Conservation (phyloP, 768 basidiomycete genomes). For the Lactarius psammicola region DNA sequence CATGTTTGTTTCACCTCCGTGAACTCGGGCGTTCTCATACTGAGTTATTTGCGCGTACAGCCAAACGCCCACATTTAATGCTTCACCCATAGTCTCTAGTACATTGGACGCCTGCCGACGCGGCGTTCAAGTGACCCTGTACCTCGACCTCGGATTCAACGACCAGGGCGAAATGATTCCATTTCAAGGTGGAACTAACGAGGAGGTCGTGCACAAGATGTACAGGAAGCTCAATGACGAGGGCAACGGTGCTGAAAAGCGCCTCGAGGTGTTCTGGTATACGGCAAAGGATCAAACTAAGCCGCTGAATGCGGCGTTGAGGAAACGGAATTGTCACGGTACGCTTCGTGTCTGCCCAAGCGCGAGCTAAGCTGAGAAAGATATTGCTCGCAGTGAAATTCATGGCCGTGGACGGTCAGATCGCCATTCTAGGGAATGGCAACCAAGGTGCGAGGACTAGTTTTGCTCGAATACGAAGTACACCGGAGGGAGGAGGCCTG, state of each 20-base stretch:
- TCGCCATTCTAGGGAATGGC: conserved; percentile 67
- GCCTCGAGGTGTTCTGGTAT: conserved; percentile 56
- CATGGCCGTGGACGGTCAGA: conserved; percentile 61
- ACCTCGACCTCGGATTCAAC: conserved; percentile 57
- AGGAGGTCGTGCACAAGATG: conserved; percentile 60
- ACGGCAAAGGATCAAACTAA: conserved; percentile 61
- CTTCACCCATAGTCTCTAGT: conserved; percentile 56
- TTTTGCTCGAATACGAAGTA: background rate
- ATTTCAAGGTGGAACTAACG: conserved; percentile 69
- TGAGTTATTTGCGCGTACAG: conserved; percentile 31
- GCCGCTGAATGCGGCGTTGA: conserved; percentile 62
- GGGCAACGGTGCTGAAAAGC: conserved; percentile 44
- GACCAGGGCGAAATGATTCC: conserved; percentile 56
- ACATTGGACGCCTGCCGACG: conserved; percentile 58
- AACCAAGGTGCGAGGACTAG: conserved; percentile 49
- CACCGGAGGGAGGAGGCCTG: background rate
- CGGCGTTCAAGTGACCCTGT: conserved; percentile 60
- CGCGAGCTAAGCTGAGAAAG: conserved; percentile 6
- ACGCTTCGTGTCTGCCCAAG: conserved; percentile 21
- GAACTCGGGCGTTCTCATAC: background rate
- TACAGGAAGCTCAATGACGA: conserved; percentile 49
- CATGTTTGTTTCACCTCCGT: conserved; percentile 42
- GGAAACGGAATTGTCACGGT: conserved; percentile 70
- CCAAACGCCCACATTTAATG: conserved; percentile 73
- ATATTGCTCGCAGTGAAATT: conserved; percentile 50